phyloP scores from a whole-genome alignment of 768 basidiomycete genomes.

The Megacollybia marginata region DNA sequence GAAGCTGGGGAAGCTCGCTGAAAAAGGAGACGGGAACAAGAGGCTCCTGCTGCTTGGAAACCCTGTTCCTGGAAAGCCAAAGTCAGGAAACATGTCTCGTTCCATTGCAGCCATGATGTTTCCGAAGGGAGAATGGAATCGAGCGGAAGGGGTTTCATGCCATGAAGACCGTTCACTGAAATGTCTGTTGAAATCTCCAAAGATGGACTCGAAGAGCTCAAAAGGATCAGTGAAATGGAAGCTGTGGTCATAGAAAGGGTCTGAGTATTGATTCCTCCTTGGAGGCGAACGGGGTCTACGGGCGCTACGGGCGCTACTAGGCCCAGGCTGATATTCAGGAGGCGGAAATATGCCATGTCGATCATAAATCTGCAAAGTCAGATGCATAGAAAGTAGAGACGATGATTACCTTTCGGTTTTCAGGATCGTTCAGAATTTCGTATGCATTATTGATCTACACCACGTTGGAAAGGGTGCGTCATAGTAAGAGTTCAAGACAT shows the following conservation, averaged over 20 bases:
- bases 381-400: not conserved
- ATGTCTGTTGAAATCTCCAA: conserved; percentile 38
- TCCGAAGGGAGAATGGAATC: conserved; percentile 24
- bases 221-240: conserved; percentile 71
- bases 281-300: not conserved
- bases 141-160: conserved; percentile 21
- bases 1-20: too few relatives aligned
- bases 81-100: conserved; percentile 21
- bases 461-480: conserved; percentile 3
- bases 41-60: conserved; percentile 13
- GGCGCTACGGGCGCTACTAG: not conserved
- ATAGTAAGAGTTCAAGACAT: not conserved
- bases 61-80: conserved; percentile 8
- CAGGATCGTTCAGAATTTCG: conserved; percentile 58
- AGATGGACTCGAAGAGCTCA: conserved; percentile 64
- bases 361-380: conserved; percentile 49
- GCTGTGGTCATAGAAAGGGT: conserved; percentile 32
- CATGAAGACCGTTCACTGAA: conserved; percentile 15
- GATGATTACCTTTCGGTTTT: conserved; percentile 45
- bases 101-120: conserved; percentile 25
- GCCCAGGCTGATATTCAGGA: conserved; percentile 22
- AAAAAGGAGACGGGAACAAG: conserved; percentile 13
- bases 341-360: conserved; percentile 71
- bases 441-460: conserved; percentile 69
- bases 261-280: conserved; percentile 20